A percentile compares a stretch with the other conserved stretches of the same genome.
phyloP scores from a whole-genome alignment of 2,329 filamentous ascomycete species.

The Chrysoporthe deuterocubensis region DNA sequence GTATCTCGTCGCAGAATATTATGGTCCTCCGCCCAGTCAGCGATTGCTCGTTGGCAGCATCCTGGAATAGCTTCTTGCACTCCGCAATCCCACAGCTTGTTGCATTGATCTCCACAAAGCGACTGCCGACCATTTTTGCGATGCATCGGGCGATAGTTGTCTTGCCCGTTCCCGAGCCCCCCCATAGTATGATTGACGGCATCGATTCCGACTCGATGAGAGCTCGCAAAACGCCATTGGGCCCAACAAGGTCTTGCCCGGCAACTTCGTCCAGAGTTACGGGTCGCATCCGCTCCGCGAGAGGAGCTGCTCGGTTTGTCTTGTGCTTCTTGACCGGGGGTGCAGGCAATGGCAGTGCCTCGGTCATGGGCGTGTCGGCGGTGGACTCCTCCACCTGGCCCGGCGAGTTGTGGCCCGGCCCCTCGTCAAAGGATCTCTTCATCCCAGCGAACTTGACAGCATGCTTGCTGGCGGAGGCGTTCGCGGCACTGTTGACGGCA shows the following conservation, averaged over 20 bases:
- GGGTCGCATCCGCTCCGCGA: conserved; percentile 94
- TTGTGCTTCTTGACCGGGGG: conserved; percentile 67
- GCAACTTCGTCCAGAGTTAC: conserved; percentile 81
- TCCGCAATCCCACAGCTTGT: conserved; percentile 87
- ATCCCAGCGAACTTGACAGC: conserved; percentile 36
- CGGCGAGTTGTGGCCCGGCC: conserved; percentile 45
- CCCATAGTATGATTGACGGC: conserved; percentile 96
- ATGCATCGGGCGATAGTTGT: conserved; percentile 93
- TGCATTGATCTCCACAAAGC: conserved; percentile 96
- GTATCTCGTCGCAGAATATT: conserved; percentile 97
- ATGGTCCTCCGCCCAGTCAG: conserved; percentile 91
- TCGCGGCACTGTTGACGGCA: conserved; percentile 39
- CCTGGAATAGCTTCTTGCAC: conserved; percentile 88
- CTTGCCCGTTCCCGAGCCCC: conserved; percentile 79
- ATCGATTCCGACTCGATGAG: conserved; percentile 85
- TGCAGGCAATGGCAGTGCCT: conserved; percentile 36
- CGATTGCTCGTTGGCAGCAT: conserved; percentile 77
- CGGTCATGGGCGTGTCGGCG: conserved; percentile 32
- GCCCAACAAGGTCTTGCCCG: conserved; percentile 89
- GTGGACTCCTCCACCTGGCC: conserved; percentile 29
- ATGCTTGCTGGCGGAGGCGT: neutral
- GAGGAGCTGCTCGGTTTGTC: conserved; percentile 73
- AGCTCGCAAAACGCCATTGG: conserved; percentile 79
- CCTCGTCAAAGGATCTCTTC: conserved; percentile 60
- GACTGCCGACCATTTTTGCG: conserved; percentile 76